Conservation (phyloP, 2,329 filamentous ascomycete genomes). For the Teratosphaeria nubilosa region DNA sequence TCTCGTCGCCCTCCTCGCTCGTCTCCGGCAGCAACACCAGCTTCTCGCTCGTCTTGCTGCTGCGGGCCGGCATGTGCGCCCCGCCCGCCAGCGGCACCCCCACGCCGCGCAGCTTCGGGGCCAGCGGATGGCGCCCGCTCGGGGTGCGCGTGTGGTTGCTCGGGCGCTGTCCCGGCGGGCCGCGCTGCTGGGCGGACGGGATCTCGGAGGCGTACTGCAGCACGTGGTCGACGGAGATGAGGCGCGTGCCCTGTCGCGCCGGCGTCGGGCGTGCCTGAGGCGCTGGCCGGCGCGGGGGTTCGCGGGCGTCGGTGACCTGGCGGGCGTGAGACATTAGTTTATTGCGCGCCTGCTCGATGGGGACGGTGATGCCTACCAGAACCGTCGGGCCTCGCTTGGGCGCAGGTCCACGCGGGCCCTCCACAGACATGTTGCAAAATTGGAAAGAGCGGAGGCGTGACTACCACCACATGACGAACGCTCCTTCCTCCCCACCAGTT, state of each 20-base stretch:
- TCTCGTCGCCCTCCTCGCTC: conserved; percentile 42
- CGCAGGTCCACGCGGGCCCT: neutral
- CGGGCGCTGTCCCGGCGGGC: conserved; percentile 49
- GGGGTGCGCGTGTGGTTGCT: conserved; percentile 38
- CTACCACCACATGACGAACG: neutral
- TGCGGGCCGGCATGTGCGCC: conserved; percentile 63
- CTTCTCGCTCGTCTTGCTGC: conserved; percentile 92
- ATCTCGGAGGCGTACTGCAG: conserved; percentile 91
- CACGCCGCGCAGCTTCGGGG: conserved; percentile 47
- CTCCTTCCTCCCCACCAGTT: no score
- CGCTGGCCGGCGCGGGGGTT: neutral
- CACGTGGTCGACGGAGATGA: conserved; percentile 86
- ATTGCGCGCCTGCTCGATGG: neutral
- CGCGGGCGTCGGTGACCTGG: conserved; percentile 1
- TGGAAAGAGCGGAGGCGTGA: neutral
- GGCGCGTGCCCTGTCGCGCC: conserved; percentile 44
- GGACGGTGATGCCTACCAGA: neutral
- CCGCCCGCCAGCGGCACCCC: conserved; percentile 23
- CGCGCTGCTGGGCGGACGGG: conserved; percentile 81
- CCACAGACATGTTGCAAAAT: neutral
- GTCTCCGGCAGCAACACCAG: conserved; percentile 89
- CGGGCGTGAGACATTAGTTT: neutral
- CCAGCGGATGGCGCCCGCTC: conserved; percentile 41
- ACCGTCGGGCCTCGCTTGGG: neutral
- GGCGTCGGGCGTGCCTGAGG: neutral